Conservation (phyloP, 2,329 filamentous ascomycete species). For the Tolypocladium pustulatum region DNA sequence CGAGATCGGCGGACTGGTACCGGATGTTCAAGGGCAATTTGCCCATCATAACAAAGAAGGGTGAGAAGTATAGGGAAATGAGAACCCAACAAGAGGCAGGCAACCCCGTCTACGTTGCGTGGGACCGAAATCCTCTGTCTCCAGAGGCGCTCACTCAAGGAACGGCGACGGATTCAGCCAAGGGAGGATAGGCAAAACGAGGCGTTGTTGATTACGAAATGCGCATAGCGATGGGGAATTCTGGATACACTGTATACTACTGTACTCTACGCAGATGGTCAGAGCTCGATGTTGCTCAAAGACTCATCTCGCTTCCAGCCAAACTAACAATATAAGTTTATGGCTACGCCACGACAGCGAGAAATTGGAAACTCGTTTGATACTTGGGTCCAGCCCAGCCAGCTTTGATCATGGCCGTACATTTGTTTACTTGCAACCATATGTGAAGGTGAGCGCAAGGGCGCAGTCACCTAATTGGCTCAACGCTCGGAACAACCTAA, state of each 20-base stretch:
- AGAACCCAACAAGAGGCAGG: slow-evolving; percentile 41
- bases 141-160: neutral
- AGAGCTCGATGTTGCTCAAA: neutral
- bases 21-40: slow-evolving; percentile 32
- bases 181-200: neutral
- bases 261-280: neutral
- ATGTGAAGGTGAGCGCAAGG: too few species aligned
- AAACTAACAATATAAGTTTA: neutral
- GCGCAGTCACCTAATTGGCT: too few species aligned
- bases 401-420: too few species aligned
- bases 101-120: slow-evolving; percentile 36
- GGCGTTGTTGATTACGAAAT: neutral
- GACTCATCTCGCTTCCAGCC: neutral
- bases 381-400: too few species aligned
- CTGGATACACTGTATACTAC: neutral
- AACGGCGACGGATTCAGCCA: neutral
- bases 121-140: slow-evolving; percentile 21
- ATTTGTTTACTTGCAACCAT: too few species aligned
- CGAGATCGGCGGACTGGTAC: slow-evolving; percentile 33
- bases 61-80: slow-evolving; percentile 45
- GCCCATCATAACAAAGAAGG: slow-evolving; percentile 33
- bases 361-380: too few species aligned
- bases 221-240: neutral
- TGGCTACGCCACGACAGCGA: neutral
- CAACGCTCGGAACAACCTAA: too few species aligned